Evolutionary conservation across 139 green algal species (phyloP), one percentile per base, ranked within the genome.

Genomic region (Chlorella ohadii): DNA sequence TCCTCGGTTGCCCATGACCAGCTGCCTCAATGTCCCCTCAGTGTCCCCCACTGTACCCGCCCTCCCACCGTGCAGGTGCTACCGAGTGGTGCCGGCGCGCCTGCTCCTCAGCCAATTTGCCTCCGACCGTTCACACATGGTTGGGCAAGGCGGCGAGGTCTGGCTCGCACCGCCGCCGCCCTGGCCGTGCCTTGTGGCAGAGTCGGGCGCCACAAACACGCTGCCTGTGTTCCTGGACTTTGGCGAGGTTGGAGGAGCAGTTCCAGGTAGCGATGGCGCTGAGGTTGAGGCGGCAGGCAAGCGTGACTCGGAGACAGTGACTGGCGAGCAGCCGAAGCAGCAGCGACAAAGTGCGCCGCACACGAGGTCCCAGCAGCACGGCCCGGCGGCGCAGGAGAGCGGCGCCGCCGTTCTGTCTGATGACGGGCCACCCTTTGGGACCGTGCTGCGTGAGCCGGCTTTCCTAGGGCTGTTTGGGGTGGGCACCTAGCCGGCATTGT

Each of bases 41-140:
- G n/a, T n/a, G n/a, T n/a, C n/a, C n/a, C 44, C 44, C 44, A 51
- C 44, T 16, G 44, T 9, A 6, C 44, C 44, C 44, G 6, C 7
- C 44, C 44, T 51, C 7, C 44, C 44, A 16, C 6, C 44, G 19
- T 59, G 70, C 89, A 92, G 89, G 79, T 71, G 63, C 33, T 92
- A 84, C 66, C 78, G 88, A 0, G 31, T 91, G 6, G 79, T 93
- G 16, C 72, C 84, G 9, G 86, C 78, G 27, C 41, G 61, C 3
- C 15, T 57, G 5, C 88, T 87, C 34, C 41, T 88, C 28, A 66
- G 70, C 9, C 78, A 88, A 64, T 93, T 93, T 73, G 82, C 88
- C 3, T 89, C 80, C 12, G 88, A 93, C 79, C 78, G 90, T 33
- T 84, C 81, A 20, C 90, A 93, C 84, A 93, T 93, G 90, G 51